A percentile compares a stretch with the other conserved stretches of the same genome.
These are phyloP conservation scores for Oligophagozyma castellii DNA, from an alignment of 1,139 yeast genomes.

Conservation along the genomic window DNA sequence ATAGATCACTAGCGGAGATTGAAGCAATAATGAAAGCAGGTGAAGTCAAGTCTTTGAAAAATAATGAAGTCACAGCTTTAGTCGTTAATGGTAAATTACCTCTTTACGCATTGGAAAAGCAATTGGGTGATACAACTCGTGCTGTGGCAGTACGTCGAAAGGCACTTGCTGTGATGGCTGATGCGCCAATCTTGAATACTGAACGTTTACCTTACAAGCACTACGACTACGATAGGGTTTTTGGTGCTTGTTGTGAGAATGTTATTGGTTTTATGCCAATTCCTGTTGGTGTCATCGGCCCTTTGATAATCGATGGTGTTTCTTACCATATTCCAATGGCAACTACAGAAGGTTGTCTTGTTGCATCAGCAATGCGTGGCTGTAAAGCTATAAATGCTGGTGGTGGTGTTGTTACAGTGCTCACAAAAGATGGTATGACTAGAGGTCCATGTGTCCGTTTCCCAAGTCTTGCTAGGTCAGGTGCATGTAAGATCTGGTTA, in stretches of 20 bases:
- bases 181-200: conserved; percentile 66
- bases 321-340: conserved; percentile 96
- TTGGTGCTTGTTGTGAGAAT: conserved; percentile 98
- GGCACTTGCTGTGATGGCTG: conserved; percentile 72
- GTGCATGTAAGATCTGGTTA: conserved; percentile 89
- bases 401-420: conserved; percentile 86
- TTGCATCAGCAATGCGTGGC: conserved; percentile 98
- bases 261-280: conserved; percentile 93
- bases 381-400: conserved; percentile 97
- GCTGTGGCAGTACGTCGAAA: conserved; percentile 90
- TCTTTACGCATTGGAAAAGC: conserved; percentile 85
- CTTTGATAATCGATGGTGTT: conserved; percentile 75
- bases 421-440: conserved; percentile 96
- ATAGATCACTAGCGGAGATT: conserved; percentile 47
- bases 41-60: conserved; percentile 44
- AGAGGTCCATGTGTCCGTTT: conserved; percentile 96
- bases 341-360: conserved; percentile 96
- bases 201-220: conserved; percentile 62
- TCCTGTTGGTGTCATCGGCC: conserved; percentile 98
- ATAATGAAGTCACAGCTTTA: conserved; percentile 62
- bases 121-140: conserved; percentile 71
- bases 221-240: conserved; percentile 89
- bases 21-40: conserved; percentile 57
- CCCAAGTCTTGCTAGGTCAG: conserved; percentile 72
- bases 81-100: conserved; percentile 74